These are phyloP conservation scores for Russula sp. DNA, from an alignment of 768 basidiomycete genomes.

Conservation along the genomic window DNA sequence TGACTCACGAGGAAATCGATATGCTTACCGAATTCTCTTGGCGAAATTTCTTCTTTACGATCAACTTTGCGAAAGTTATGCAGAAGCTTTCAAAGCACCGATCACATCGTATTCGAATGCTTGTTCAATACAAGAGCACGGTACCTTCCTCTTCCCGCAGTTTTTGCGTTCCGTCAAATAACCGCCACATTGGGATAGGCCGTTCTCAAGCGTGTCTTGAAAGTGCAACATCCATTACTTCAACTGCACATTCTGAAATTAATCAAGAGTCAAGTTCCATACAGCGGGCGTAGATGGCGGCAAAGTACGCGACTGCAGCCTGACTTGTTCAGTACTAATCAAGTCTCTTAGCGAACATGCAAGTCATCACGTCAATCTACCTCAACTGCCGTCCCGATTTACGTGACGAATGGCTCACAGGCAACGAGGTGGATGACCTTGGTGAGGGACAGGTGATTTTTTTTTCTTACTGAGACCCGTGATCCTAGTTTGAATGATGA, in stretches of 20 bases:
- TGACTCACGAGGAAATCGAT: slow-evolving; percentile 84
- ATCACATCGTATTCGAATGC: slow-evolving; percentile 91
- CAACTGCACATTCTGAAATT: slow-evolving; percentile 94
- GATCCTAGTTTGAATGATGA: slow-evolving; percentile 8
- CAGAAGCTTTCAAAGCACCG: slow-evolving; percentile 96
- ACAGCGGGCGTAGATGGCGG: slow-evolving; percentile 96
- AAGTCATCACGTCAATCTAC: slow-evolving; percentile 98
- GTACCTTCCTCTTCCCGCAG: slow-evolving; percentile 45
- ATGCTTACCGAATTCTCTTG: slow-evolving; percentile 93
- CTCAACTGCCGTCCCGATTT: slow-evolving; percentile 95
- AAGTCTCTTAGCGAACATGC: slow-evolving; percentile 83
- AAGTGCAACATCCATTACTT: slow-evolving; percentile 90
- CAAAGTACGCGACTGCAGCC: slow-evolving; percentile 60
- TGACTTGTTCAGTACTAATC: slow-evolving; percentile 16
- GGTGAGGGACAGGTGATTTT: slow-evolving; percentile 81
- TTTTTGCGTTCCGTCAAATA: slow-evolving; percentile 7
- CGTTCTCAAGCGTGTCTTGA: slow-evolving; percentile 90
- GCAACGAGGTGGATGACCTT: slow-evolving; percentile 86
- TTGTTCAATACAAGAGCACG: slow-evolving; percentile 97
- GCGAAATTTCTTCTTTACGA: slow-evolving; percentile 95
- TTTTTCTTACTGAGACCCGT: slow-evolving; percentile 12
- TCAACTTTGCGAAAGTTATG: slow-evolving; percentile 97
- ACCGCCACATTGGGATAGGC: slow-evolving; percentile 50
- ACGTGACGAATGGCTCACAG: slow-evolving; percentile 96
- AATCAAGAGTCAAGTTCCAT: slow-evolving; percentile 98